These are phyloP conservation scores for Phytophthora quininea DNA, from an alignment of 352 stramenopile species.

Conservation along the genomic window DNA sequence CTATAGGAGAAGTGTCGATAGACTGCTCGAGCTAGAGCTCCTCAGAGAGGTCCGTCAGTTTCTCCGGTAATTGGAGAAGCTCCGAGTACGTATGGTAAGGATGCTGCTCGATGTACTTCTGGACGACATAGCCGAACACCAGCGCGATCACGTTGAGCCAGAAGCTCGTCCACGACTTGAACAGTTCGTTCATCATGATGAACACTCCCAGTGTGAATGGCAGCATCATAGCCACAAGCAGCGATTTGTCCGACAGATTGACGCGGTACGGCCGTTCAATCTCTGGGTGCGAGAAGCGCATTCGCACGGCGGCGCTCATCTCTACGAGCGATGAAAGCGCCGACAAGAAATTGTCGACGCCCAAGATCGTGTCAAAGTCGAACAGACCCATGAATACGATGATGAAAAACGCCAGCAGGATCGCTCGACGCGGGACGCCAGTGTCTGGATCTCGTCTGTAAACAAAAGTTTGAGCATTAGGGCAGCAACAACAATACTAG, in stretches of 20 bases:
- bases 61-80: conserved; percentile 40
- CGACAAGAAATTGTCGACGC: conserved; percentile 83
- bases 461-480: conserved; percentile 5
- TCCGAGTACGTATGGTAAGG: conserved; percentile 70
- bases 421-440: conserved; percentile 70
- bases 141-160: conserved; percentile 61
- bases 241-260: conserved; percentile 62
- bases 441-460: conserved; percentile 56
- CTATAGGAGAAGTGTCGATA: conserved; percentile 17
- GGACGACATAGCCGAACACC: conserved; percentile 50
- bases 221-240: conserved; percentile 66
- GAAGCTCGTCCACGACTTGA: conserved; percentile 77
- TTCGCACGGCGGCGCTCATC: conserved; percentile 75
- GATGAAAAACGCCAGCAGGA: conserved; percentile 76
- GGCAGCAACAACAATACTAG: neutral
- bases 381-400: conserved; percentile 83
- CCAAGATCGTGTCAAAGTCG: conserved; percentile 83
- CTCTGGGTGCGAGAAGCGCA: conserved; percentile 78
- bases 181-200: conserved; percentile 82
- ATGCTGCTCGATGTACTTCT: conserved; percentile 69
- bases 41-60: conserved; percentile 52
- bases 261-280: conserved; percentile 79
- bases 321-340: conserved; percentile 76
- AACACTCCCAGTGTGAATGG: conserved; percentile 60
- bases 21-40: conserved; percentile 39